A percentile compares a stretch with the other conserved stretches of the same genome.
These are phyloP conservation scores for Ganoderma meredithae DNA, from an alignment of 1,284 basidiomycete genomes.

Conservation along the genomic window DNA sequence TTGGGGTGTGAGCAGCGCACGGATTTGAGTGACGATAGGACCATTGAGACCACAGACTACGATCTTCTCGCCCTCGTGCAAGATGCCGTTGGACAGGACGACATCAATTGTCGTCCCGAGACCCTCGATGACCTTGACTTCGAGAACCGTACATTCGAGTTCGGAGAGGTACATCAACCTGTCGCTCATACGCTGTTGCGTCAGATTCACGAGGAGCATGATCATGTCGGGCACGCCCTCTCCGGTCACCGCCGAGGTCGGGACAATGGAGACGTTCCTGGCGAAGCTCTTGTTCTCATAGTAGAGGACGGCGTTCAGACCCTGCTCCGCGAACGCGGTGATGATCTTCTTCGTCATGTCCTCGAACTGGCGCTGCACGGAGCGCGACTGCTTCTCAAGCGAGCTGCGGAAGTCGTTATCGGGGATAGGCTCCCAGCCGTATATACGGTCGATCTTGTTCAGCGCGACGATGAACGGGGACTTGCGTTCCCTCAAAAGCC, in stretches of 20 bases:
- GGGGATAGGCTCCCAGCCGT: constrained; percentile 92
- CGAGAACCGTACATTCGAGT: constrained; percentile 98
- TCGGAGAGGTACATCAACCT: constrained; percentile 98
- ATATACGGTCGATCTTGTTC: constrained; percentile 99
- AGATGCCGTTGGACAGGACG: constrained; percentile 93
- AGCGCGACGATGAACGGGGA: constrained; percentile 99
- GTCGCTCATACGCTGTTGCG: constrained; percentile 98
- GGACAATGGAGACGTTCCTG: constrained; percentile 94
- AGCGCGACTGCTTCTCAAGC: constrained; percentile 82
- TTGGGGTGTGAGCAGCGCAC: constrained; percentile 96
- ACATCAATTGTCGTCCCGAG: constrained; percentile 99
- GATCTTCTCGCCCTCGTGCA: constrained; percentile 94
- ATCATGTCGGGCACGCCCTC: constrained; percentile 99
- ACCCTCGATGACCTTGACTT: constrained; percentile 99
- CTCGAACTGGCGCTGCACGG: constrained; percentile 93
- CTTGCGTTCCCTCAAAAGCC: constrained; percentile 92
- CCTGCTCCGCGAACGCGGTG: constrained; percentile 96
- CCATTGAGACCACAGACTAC: constrained; percentile 98
- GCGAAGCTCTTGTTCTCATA: constrained; percentile 98
- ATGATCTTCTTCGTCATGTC: constrained; percentile 89
- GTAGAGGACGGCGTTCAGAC: constrained; percentile 94
- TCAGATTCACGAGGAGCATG: constrained; percentile 96
- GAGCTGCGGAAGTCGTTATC: constrained; percentile 95
- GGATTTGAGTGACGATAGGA: constrained; percentile 94
- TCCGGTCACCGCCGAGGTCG: constrained; percentile 97